These are phyloP conservation scores for Hyaloperonospora arabidopsidis DNA, from an alignment of 352 stramenopile genomes.

Conservation along the genomic window DNA sequence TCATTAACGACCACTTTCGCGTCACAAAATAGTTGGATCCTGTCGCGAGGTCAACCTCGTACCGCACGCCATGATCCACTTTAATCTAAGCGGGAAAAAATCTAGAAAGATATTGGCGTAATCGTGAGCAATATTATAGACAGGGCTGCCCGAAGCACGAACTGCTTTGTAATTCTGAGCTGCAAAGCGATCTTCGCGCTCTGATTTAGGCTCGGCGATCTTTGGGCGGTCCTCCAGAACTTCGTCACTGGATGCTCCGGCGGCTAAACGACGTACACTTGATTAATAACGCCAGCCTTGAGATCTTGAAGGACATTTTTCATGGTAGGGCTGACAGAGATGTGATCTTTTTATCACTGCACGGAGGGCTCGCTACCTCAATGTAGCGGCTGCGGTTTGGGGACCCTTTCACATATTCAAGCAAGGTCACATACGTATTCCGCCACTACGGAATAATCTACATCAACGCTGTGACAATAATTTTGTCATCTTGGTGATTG, in stretches of 20 bases:
- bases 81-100: neutral
- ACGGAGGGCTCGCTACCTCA: neutral
- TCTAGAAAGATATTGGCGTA: neutral
- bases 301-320: neutral
- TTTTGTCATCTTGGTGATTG: neutral
- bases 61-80: neutral
- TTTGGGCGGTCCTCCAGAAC: neutral
- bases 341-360: neutral
- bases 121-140: neutral
- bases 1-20: no score
- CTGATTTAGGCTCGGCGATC: neutral
- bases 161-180: neutral
- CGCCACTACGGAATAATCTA: no score
- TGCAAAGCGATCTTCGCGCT: neutral
- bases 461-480: neutral
- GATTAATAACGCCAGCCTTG: neutral
- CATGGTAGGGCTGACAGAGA: neutral
- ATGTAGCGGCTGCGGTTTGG: neutral
- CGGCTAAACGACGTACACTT: no score
- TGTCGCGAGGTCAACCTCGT: no score
- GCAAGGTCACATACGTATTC: neutral
- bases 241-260: no score
- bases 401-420: conserved; percentile 1
- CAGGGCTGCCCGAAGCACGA: neutral
- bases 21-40: no score